Percentiles rank a stretch among this genome's conserved stretches.
Conservation (phyloP, 805 yeast genomes). For the Wickerhamiella azyma region DNA sequence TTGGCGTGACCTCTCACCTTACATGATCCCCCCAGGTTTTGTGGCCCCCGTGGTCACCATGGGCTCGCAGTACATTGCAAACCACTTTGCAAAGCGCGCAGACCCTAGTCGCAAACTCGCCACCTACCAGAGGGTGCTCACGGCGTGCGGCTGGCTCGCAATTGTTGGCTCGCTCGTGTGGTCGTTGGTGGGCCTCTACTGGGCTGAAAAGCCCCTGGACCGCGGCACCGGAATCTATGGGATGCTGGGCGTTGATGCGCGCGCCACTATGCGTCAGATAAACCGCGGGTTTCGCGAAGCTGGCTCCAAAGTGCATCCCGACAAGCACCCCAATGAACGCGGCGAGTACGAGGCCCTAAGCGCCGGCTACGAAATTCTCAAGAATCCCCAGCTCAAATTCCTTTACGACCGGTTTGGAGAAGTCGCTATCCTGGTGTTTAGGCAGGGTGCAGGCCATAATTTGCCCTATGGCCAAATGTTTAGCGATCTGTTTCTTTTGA, state of each 20-base stretch:
- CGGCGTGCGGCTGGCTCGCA: neutral
- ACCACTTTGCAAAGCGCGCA: neutral
- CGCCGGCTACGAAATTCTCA: slow-evolving; percentile 52
- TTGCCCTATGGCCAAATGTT: neutral
- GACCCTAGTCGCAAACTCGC: neutral
- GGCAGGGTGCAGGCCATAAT: neutral
- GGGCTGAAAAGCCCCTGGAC: neutral
- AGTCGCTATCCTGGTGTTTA: slow-evolving; percentile 28
- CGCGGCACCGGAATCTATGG: slow-evolving; percentile 9
- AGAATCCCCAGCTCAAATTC: slow-evolving; percentile 64
- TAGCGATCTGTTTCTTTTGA: neutral
- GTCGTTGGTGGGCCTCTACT: neutral
- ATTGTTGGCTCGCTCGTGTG: neutral
- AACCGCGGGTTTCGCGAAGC: slow-evolving; percentile 17
- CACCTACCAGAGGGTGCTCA: neutral
- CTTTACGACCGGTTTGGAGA: slow-evolving; percentile 76
- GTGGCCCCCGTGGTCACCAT: neutral
- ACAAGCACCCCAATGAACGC: slow-evolving; percentile 17
- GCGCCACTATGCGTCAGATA: slow-evolving; percentile 15
- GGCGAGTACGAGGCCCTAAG: slow-evolving; percentile 6
- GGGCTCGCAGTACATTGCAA: neutral
- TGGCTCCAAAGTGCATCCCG: slow-evolving; percentile 25
- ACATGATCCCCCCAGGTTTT: neutral
- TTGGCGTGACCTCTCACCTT: too few relatives aligned
- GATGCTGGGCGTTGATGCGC: slow-evolving; percentile 15